phyloP scores from a whole-genome alignment of 257 asterid genomes.

The Fraxinus quadrangulata region DNA sequence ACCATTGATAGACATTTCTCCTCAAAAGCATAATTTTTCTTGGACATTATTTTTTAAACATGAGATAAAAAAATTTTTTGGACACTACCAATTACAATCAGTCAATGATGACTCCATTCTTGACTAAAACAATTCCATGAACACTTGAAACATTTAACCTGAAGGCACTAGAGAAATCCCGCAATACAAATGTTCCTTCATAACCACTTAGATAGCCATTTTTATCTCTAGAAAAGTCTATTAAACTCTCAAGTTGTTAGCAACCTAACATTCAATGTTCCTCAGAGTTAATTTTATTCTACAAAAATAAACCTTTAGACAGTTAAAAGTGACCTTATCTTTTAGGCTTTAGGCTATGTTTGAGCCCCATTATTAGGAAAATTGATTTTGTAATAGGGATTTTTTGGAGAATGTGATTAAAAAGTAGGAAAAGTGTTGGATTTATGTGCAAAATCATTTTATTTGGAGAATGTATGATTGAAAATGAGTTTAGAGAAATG shows the following conservation, averaged over 20 bases:
- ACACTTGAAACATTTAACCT: not conserved
- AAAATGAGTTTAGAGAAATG: too few species aligned
- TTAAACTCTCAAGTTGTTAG: not conserved
- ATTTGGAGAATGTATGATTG: too few species aligned
- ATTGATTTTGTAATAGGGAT: too few species aligned
- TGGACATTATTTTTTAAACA: not conserved
- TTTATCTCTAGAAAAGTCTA: not conserved
- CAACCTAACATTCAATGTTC: not conserved
- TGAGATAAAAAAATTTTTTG: not conserved
- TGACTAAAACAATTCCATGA: too few species aligned
- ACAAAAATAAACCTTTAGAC: not conserved
- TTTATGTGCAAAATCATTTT: too few species aligned
- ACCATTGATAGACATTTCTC: not conserved
- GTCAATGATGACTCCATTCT: too few species aligned
- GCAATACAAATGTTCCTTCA: not conserved
- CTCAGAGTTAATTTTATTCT: not conserved
- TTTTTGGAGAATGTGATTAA: too few species aligned
- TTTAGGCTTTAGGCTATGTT: not conserved
- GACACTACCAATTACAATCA: too few species aligned
- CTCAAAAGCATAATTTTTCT: not conserved
- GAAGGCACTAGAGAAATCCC: slow-evolving; percentile 15
- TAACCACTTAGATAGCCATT: not conserved
- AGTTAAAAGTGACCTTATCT: slow-evolving; percentile 13
- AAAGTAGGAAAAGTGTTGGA: too few species aligned
- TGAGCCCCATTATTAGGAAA: too few species aligned